Evolutionary conservation across 495 filamentous ascomycete species (phyloP).

Genomic region (Penicillium roqueforti): DNA sequence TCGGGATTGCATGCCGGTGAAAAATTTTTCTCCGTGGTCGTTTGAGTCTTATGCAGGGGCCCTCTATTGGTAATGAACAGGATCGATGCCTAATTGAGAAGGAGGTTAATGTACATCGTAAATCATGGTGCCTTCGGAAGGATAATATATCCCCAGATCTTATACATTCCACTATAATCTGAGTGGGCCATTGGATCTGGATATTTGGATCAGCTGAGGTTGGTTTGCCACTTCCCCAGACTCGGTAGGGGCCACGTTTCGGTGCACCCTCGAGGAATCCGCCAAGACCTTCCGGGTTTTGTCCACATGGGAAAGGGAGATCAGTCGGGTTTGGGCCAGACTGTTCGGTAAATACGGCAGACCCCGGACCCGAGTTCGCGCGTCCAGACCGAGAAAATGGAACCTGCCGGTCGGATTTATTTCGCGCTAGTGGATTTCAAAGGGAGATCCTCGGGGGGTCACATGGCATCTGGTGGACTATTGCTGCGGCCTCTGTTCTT

Average conservation of each 20-base stretch:
- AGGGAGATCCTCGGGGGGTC: background rate
- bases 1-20: constrained; percentile 6
- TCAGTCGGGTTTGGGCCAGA: constrained; percentile 9
- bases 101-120: background rate
- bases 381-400: constrained; percentile 10
- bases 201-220: constrained; percentile 8
- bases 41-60: background rate
- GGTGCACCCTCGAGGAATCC: background rate
- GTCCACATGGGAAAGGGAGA: background rate
- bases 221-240: constrained; percentile 12
- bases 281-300: background rate
- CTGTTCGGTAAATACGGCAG: constrained; percentile 19
- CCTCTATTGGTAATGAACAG: background rate
- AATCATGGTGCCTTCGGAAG: background rate
- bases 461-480: background rate
- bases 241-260: constrained; percentile 3
- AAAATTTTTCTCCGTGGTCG: constrained; percentile 1
- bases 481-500: background rate
- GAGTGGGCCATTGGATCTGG: constrained; percentile 4
- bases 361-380: constrained; percentile 18
- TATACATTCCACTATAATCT: background rate
- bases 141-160: background rate
- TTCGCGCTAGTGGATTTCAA: background rate
- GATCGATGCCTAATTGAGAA: background rate
- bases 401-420: constrained; percentile 3